phyloP scores from a whole-genome alignment of 495 filamentous ascomycete species.

The Xylaria curta region DNA sequence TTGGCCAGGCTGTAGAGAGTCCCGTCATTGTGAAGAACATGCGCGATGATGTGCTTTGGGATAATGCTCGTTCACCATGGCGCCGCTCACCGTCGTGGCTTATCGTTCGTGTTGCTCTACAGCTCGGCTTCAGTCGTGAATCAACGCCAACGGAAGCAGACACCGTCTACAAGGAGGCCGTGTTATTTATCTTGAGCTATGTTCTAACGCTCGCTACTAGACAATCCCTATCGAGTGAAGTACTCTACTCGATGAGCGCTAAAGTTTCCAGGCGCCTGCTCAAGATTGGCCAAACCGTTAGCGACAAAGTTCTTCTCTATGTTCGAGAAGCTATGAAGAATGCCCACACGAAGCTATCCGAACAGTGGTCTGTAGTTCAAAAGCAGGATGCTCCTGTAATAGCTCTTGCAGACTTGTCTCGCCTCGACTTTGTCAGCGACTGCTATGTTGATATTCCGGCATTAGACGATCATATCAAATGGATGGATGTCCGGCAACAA shows the following conservation, averaged over 20 bases:
- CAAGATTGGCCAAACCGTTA: conserved; percentile 44
- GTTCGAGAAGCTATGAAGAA: background rate
- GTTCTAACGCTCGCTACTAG: conserved; percentile 43
- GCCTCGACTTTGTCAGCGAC: conserved; percentile 9
- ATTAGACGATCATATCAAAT: conserved; percentile 13
- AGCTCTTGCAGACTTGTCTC: background rate
- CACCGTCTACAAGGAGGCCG: conserved; percentile 60
- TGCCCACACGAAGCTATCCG: background rate
- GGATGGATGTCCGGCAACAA: background rate
- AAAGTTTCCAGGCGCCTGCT: conserved; percentile 57
- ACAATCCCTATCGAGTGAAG: conserved; percentile 36
- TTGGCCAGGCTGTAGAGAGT: conserved; percentile 40
- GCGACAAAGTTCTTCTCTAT: background rate
- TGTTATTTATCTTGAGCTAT: conserved; percentile 54
- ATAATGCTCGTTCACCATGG: conserved; percentile 53
- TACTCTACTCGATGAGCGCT: conserved; percentile 51
- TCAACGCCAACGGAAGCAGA: background rate
- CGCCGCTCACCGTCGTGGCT: conserved; percentile 64
- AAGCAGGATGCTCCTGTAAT: background rate
- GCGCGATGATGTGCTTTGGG: conserved; percentile 64
- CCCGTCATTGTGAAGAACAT: conserved; percentile 59
- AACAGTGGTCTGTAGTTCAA: conserved; percentile 10
- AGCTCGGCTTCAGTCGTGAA: conserved; percentile 34
- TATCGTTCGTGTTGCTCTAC: conserved; percentile 60
- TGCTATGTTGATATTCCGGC: conserved; percentile 10